phyloP scores from a whole-genome alignment of 2,329 filamentous ascomycete genomes.

The Botryotinia convoluta region DNA sequence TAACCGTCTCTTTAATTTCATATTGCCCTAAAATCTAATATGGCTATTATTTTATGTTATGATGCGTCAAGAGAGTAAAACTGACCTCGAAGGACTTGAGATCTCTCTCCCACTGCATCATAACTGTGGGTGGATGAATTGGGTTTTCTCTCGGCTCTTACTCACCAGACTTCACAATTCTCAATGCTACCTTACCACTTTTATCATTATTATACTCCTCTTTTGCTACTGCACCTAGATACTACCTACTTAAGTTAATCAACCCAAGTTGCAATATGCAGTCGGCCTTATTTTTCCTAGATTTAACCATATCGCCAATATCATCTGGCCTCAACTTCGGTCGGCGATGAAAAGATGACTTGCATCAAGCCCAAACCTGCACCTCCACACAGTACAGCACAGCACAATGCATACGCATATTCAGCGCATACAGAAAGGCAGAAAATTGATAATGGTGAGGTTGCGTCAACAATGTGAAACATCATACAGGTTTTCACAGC shows the following conservation, averaged over 20 bases:
- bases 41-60: not conserved
- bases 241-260: constrained; percentile 12
- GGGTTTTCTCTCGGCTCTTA: not conserved
- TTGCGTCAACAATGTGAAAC: constrained; percentile 20
- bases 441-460: not conserved
- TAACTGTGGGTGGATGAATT: not conserved
- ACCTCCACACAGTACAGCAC: constrained; percentile 9
- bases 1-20: not conserved
- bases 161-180: not conserved
- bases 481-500: not conserved
- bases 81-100: not conserved
- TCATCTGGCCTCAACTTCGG: constrained; percentile 17
- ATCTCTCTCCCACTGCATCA: constrained; percentile 7
- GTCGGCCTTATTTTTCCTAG: constrained; percentile 11
- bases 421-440: constrained; percentile 21
- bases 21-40: no score
- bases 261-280: not conserved
- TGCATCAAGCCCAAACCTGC: constrained; percentile 20
- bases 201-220: not conserved
- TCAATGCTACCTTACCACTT: not conserved
- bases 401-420: constrained; percentile 19
- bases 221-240: not conserved
- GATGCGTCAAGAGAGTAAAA: not conserved
- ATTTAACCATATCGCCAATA: not conserved
- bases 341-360: constrained; percentile 20